phyloP scores from a whole-genome alignment of 1,139 yeast genomes.

The Pichia sorboxylosa region DNA sequence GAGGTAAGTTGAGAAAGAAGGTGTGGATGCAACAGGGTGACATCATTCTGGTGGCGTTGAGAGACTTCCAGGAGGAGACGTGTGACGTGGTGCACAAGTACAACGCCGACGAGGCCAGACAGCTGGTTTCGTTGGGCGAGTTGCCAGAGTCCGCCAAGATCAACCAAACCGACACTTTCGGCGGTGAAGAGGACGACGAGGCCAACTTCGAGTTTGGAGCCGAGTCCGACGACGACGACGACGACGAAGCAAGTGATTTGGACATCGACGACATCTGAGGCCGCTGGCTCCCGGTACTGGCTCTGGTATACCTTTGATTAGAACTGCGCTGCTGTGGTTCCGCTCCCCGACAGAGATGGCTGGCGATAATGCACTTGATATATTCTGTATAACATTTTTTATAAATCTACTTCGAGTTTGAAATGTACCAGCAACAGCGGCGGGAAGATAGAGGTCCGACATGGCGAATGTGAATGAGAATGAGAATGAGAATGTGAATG shows the following conservation, averaged over 20 bases:
- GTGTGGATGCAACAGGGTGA: slow-evolving; percentile 99
- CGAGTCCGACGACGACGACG: slow-evolving; percentile 73
- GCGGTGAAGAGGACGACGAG: slow-evolving; percentile 94
- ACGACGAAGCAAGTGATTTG: slow-evolving; percentile 56
- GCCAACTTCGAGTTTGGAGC: slow-evolving; percentile 98
- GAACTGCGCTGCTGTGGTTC: too few species aligned
- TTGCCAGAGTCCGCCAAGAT: slow-evolving; percentile 93
- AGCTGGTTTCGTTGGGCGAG: slow-evolving; percentile 91
- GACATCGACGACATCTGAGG: slow-evolving; percentile 74
- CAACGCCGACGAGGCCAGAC: slow-evolving; percentile 96
- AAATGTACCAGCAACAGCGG: too few species aligned
- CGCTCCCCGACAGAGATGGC: too few species aligned
- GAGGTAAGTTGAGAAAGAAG: slow-evolving; percentile 98
- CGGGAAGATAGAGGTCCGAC: too few species aligned
- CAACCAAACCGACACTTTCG: slow-evolving; percentile 95
- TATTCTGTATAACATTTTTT: too few species aligned
- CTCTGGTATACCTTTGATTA: too few species aligned
- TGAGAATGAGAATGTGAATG: too few species aligned
- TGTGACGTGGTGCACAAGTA: slow-evolving; percentile 97
- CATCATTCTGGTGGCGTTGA: slow-evolving; percentile 83
- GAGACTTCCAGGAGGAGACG: slow-evolving; percentile 97
- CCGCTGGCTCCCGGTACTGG: too few species aligned
- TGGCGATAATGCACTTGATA: too few species aligned
- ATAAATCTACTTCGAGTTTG: too few species aligned
- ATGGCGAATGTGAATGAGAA: too few species aligned